These are phyloP conservation scores for Aspergillus biplanus DNA, from an alignment of 495 filamentous ascomycete genomes.

Conservation along the genomic window DNA sequence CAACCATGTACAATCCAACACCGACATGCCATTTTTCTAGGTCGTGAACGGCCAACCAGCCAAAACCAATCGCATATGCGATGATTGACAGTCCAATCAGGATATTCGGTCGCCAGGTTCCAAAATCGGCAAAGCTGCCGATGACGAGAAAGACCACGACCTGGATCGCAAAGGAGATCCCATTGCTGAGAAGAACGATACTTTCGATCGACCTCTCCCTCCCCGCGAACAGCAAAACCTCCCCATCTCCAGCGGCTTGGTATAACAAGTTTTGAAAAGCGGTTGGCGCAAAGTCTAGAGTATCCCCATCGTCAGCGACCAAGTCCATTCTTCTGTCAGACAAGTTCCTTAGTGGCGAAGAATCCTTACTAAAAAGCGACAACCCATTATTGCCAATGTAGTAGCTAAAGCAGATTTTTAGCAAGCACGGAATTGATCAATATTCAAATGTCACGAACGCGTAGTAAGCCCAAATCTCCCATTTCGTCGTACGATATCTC, in stretches of 20 bases:
- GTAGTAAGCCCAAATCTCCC: slow-evolving; percentile 70
- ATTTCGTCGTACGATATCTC: slow-evolving; percentile 52
- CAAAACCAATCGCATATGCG: slow-evolving; percentile 64
- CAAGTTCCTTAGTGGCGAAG: not conserved
- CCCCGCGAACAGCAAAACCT: slow-evolving; percentile 55
- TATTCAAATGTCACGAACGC: slow-evolving; percentile 36
- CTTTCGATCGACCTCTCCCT: slow-evolving; percentile 57
- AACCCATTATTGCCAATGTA: slow-evolving; percentile 72
- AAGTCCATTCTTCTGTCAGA: too few species aligned
- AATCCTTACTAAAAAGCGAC: slow-evolving; percentile 60
- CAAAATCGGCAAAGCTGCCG: slow-evolving; percentile 63
- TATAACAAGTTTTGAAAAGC: slow-evolving; percentile 66
- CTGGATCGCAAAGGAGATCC: slow-evolving; percentile 67
- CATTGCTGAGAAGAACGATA: slow-evolving; percentile 64
- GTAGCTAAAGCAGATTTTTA: slow-evolving; percentile 43
- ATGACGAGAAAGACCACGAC: slow-evolving; percentile 61
- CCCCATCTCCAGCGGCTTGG: slow-evolving; percentile 56
- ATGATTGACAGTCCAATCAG: slow-evolving; percentile 60
- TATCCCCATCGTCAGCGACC: too few species aligned
- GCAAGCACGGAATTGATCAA: slow-evolving; percentile 21
- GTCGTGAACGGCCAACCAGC: slow-evolving; percentile 64
- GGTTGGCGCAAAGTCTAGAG: slow-evolving; percentile 64
- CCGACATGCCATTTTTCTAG: slow-evolving; percentile 58
- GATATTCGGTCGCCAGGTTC: slow-evolving; percentile 64
- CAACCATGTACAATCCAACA: slow-evolving; percentile 63